Conservation (phyloP, 208 protist genomes). For the Leishmania guyanensis region DNA sequence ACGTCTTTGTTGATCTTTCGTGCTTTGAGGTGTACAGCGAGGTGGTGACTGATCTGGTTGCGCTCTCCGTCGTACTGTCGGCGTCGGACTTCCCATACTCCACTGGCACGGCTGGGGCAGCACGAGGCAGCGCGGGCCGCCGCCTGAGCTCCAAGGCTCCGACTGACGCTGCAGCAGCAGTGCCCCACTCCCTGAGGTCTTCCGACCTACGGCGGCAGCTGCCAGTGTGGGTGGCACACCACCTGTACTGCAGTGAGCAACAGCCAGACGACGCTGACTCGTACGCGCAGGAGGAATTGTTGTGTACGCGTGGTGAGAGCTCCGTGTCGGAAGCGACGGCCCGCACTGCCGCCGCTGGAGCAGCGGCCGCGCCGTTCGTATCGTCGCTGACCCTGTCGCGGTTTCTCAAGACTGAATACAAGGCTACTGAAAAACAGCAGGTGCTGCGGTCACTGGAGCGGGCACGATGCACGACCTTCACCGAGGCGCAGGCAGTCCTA, state of each 20-base stretch:
- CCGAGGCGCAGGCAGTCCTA: constrained; percentile 35
- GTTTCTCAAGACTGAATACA: constrained; percentile 40
- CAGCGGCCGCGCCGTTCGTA: not conserved
- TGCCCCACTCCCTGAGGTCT: not conserved
- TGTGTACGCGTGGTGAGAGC: not conserved
- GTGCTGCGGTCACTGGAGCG: constrained; percentile 43
- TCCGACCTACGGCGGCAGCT: constrained; percentile 3
- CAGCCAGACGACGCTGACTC: not conserved
- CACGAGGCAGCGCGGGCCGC: not conserved
- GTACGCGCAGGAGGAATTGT: not conserved
- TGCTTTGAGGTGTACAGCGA: constrained; percentile 88
- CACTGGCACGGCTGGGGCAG: not conserved
- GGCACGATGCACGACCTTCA: constrained; percentile 37
- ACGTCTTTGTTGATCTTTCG: constrained; percentile 54
- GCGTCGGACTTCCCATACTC: not conserved
- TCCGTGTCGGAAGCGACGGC: not conserved
- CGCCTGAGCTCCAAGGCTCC: constrained; percentile 7
- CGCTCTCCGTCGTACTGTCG: constrained; percentile 27
- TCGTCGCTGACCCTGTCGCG: not conserved
- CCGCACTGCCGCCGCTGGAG: not conserved
- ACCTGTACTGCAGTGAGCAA: constrained; percentile 19
- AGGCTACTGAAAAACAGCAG: constrained; percentile 53
- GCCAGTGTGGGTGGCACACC: constrained; percentile 22
- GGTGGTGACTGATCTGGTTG: constrained; percentile 65
- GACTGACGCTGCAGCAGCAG: not conserved